Conservation (phyloP, 805 yeast species). For the Saccharomycopsis capsularis region DNA sequence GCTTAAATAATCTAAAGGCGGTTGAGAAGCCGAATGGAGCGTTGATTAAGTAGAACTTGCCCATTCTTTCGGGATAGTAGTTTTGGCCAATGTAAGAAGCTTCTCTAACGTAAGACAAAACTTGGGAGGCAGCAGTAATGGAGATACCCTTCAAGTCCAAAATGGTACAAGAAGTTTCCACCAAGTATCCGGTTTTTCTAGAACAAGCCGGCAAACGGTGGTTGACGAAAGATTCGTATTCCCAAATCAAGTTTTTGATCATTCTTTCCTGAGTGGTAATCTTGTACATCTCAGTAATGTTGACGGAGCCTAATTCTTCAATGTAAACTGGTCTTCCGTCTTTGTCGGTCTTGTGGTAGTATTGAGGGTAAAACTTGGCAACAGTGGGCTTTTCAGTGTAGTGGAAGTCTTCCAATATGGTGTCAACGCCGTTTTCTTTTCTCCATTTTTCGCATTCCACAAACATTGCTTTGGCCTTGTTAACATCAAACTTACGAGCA, state of each 20-base stretch:
- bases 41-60: constrained; percentile 89
- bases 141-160: constrained; percentile 94
- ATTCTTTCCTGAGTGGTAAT: constrained; percentile 93
- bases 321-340: constrained; percentile 96
- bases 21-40: constrained; percentile 97
- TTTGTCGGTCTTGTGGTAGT: constrained; percentile 92
- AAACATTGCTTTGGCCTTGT: constrained; percentile 75
- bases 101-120: constrained; percentile 80
- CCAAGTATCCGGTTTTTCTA: constrained; percentile 64
- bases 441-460: constrained; percentile 90
- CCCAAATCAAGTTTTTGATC: constrained; percentile 95
- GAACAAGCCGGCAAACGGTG: constrained; percentile 93
- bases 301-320: constrained; percentile 90
- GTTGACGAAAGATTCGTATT: constrained; percentile 82
- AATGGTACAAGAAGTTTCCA: constrained; percentile 95
- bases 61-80: constrained; percentile 99
- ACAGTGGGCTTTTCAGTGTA: constrained; percentile 90
- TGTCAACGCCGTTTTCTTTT: constrained; percentile 75
- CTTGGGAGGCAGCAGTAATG: constrained; percentile 74
- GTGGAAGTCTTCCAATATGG: constrained; percentile 78
- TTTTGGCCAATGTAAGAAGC: constrained; percentile 94
- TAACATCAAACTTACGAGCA: constrained; percentile 89
- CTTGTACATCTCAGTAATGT: constrained; percentile 84
- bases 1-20: constrained; percentile 85
- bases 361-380: constrained; percentile 89